Evolutionary conservation across 352 stramenopile genomes (phyloP).

Genomic region (Globisporangium cederbergense): DNA sequence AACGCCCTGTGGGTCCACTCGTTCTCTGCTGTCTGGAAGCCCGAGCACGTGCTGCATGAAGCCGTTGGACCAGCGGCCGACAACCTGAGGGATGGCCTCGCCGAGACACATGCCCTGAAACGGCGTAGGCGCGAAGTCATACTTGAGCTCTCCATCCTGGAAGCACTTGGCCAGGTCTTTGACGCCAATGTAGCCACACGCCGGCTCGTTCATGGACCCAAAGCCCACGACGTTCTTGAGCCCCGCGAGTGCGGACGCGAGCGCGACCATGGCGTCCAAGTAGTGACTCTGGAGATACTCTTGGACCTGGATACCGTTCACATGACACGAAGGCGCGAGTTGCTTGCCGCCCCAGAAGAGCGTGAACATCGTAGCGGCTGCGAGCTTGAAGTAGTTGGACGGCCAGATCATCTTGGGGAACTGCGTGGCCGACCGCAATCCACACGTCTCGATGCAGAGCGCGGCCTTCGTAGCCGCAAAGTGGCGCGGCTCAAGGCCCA

Average conservation of each 20-base stretch:
- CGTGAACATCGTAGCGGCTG: conserved; percentile 89
- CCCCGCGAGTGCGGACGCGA: conserved; percentile 58
- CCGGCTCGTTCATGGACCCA: conserved; percentile 91
- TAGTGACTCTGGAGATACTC: conserved; percentile 88
- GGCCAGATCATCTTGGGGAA: conserved; percentile 92
- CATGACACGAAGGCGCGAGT: conserved; percentile 62
- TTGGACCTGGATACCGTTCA: conserved; percentile 80
- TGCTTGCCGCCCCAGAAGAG: conserved; percentile 83
- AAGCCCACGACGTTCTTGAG: conserved; percentile 87
- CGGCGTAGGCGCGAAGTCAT: conserved; percentile 68
- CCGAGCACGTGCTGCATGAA: conserved; percentile 72
- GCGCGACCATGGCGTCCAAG: conserved; percentile 60
- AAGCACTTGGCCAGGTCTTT: conserved; percentile 55
- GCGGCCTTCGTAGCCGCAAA: conserved; percentile 77
- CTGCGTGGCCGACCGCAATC: conserved; percentile 21
- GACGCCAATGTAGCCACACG: conserved; percentile 69
- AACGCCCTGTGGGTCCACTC: conserved; percentile 45
- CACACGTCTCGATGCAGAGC: conserved; percentile 66
- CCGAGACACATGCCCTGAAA: conserved; percentile 83
- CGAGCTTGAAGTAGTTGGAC: conserved; percentile 91
- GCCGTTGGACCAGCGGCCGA: conserved; percentile 74
- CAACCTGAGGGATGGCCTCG: conserved; percentile 48
- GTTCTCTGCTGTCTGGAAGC: conserved; percentile 37
- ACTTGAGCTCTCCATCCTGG: conserved; percentile 58
- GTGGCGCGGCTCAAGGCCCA: conserved; percentile 73